Conservation (phyloP, 345 rosid genomes). For the Sonneratia alba region DNA sequence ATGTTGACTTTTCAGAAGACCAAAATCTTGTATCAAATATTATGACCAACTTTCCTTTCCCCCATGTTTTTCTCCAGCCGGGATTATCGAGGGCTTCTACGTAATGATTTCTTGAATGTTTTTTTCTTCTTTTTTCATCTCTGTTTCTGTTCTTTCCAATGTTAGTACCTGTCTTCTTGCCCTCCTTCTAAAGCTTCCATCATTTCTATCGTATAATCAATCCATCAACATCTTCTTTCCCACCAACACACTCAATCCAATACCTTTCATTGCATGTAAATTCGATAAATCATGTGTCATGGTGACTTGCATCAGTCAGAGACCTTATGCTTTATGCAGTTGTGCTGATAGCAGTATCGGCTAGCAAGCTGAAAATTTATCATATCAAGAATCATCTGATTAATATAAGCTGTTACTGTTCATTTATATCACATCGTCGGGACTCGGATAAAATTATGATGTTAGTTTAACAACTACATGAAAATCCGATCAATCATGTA, state of each 20-base stretch:
- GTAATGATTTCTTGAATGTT: no score
- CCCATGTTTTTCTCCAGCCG: background rate
- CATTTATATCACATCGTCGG: no score
- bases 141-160: background rate
- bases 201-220: background rate
- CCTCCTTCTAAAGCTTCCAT: conserved; percentile 1
- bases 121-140: background rate
- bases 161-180: background rate
- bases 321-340: no score
- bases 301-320: no score
- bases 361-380: no score
- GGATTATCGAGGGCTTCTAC: background rate
- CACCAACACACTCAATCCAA: background rate
- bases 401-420: no score
- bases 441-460: no score
- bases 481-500: no score
- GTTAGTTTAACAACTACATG: no score
- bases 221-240: background rate
- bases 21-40: conserved; percentile 5
- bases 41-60: background rate
- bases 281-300: no score
- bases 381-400: no score
- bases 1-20: conserved; percentile 16
- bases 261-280: background rate
- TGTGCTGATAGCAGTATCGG: no score